Evolutionary conservation across 805 yeast genomes (phyloP).

Genomic region (Kodamaea sagamina): DNA sequence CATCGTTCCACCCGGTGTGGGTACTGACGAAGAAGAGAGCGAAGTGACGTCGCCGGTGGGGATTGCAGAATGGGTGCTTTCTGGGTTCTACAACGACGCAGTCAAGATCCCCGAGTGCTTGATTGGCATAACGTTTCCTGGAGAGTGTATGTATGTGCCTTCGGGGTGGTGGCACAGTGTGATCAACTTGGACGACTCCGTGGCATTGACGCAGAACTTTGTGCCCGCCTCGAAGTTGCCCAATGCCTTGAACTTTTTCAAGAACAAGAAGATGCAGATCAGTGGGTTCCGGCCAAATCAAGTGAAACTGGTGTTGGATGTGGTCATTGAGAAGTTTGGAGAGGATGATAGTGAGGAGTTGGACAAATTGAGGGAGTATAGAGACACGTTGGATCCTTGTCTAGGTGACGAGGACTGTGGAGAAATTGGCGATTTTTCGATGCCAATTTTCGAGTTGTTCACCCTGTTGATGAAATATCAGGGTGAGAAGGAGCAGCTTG

Average conservation of each 20-base stretch:
- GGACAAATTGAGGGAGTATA: conserved; percentile 22
- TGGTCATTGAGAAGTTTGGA: conserved; percentile 14
- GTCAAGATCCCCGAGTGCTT: conserved; percentile 55
- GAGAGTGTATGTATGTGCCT: conserved; percentile 87
- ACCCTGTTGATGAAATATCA: conserved; percentile 46
- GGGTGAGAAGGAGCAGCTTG: conserved; percentile 39
- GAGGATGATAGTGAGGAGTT: background rate
- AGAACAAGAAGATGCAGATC: conserved; percentile 66
- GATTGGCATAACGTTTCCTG: conserved; percentile 75
- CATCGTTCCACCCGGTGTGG: conserved; percentile 81
- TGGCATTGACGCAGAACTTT: conserved; percentile 88
- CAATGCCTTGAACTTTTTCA: conserved; percentile 66
- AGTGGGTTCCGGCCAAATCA: conserved; percentile 73
- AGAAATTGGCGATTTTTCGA: conserved; percentile 42
- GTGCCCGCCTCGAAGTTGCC: conserved; percentile 66
- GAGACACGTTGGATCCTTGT: conserved; percentile 21
- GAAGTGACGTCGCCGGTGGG: conserved; percentile 94
- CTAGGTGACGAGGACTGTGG: conserved; percentile 66
- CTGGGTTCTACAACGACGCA: conserved; percentile 78
- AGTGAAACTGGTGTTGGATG: conserved; percentile 41
- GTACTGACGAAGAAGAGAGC: conserved; percentile 71
- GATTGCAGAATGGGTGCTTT: conserved; percentile 84
- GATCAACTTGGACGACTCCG: conserved; percentile 77
- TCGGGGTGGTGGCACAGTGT: conserved; percentile 98
- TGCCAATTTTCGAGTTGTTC: conserved; percentile 68